Evolutionary conservation across 495 filamentous ascomycete genomes (phyloP).

Genomic region (Penicillium dipodomyicola): DNA sequence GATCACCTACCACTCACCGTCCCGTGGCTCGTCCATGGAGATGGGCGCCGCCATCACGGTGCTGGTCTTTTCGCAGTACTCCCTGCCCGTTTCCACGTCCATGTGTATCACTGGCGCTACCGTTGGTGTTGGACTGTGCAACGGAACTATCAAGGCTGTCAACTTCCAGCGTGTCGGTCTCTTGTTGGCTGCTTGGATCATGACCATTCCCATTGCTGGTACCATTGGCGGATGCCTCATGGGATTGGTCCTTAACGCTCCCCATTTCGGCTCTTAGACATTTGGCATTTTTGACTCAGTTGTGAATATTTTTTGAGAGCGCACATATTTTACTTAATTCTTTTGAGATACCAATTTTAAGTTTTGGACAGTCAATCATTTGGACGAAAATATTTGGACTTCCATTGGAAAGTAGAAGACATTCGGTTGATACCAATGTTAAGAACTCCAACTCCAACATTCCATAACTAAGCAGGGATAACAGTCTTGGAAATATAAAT

Average conservation of each 20-base stretch:
- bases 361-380: background rate
- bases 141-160: conserved; percentile 55
- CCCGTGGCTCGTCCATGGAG: conserved; percentile 62
- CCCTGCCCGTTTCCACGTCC: conserved; percentile 58
- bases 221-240: conserved; percentile 58
- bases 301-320: background rate
- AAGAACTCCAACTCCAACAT: background rate
- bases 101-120: conserved; percentile 61
- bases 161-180: conserved; percentile 62
- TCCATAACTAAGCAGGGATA: too few species aligned
- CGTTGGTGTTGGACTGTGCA: conserved; percentile 57
- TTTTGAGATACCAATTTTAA: background rate
- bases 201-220: conserved; percentile 62
- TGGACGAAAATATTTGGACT: too few species aligned
- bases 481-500: too few species aligned
- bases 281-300: background rate
- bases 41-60: conserved; percentile 66
- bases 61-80: conserved; percentile 59
- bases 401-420: background rate
- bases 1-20: conserved; percentile 64
- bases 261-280: conserved; percentile 40
- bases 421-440: background rate
- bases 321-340: conserved; percentile 6
- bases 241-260: conserved; percentile 61
- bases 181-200: conserved; percentile 56